These are phyloP conservation scores for Aureobasidium lini DNA, from an alignment of 2,329 filamentous ascomycete species.

Conservation along the genomic window DNA sequence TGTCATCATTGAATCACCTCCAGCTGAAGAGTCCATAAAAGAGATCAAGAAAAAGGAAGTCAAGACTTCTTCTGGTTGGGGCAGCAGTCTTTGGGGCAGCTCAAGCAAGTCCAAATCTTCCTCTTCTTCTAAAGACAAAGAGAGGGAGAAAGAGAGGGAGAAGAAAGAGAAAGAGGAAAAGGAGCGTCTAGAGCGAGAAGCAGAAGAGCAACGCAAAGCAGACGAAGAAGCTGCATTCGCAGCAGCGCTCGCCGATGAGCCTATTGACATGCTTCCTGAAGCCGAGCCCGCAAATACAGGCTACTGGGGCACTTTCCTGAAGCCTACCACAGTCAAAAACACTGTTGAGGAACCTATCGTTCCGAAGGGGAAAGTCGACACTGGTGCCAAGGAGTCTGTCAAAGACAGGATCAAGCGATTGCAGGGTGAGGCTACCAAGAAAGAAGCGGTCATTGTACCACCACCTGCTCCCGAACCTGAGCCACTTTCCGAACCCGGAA, in stretches of 20 bases:
- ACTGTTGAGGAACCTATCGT: conserved; percentile 35
- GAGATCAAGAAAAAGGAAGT: conserved; percentile 35
- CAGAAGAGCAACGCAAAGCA: conserved; percentile 26
- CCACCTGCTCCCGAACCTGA: conserved; percentile 20
- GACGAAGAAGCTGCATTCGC: conserved; percentile 29
- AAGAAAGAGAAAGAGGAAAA: conserved; percentile 38
- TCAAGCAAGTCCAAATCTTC: conserved; percentile 29
- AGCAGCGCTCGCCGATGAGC: conserved; percentile 29
- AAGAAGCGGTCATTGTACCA: neutral
- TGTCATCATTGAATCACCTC: neutral
- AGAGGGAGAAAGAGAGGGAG: conserved; percentile 37
- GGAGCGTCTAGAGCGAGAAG: conserved; percentile 28
- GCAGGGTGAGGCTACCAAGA: conserved; percentile 27
- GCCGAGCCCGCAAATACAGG: conserved; percentile 31
- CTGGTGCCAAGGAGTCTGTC: conserved; percentile 38
- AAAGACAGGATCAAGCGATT: conserved; percentile 47
- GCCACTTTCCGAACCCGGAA: conserved; percentile 23
- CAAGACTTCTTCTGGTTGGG: conserved; percentile 26
- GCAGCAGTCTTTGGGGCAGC: conserved; percentile 22
- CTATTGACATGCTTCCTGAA: conserved; percentile 27
- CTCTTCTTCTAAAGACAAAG: conserved; percentile 27
- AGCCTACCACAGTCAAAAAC: conserved; percentile 38
- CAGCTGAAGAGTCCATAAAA: conserved; percentile 18
- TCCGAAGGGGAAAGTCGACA: conserved; percentile 35
- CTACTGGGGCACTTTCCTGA: conserved; percentile 39